These are phyloP conservation scores for Trichosanthes cucumerina DNA, from an alignment of 306 rosid species.

Conservation along the genomic window DNA sequence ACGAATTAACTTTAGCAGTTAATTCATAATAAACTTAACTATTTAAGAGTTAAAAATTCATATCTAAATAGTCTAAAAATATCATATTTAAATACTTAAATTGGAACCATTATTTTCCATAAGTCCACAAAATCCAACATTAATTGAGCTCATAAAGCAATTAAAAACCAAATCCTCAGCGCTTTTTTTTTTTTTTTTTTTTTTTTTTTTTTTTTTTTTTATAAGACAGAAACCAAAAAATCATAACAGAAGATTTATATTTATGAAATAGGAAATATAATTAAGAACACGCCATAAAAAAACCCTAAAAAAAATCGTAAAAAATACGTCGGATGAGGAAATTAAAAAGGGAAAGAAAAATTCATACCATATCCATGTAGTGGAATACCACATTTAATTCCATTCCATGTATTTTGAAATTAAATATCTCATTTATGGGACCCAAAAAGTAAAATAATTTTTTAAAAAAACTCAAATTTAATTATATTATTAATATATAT, in stretches of 20 bases:
- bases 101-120: background rate
- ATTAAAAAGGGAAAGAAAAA: background rate
- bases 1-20: background rate
- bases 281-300: background rate
- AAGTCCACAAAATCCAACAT: background rate
- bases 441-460: background rate
- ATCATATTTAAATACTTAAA: background rate
- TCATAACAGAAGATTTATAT: background rate
- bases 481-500: no score
- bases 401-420: background rate
- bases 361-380: background rate
- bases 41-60: background rate
- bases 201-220: background rate
- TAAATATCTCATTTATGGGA: background rate
- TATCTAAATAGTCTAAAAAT: background rate
- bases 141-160: background rate
- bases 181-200: background rate
- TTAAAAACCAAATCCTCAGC: background rate
- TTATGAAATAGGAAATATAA: background rate
- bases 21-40: background rate
- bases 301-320: background rate
- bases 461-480: background rate
- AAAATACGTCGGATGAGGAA: background rate
- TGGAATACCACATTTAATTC: conserved; percentile 1
- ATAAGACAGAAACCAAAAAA: background rate